phyloP scores from a whole-genome alignment of 1,284 basidiomycete genomes.

The Ganoderma lucidum region DNA sequence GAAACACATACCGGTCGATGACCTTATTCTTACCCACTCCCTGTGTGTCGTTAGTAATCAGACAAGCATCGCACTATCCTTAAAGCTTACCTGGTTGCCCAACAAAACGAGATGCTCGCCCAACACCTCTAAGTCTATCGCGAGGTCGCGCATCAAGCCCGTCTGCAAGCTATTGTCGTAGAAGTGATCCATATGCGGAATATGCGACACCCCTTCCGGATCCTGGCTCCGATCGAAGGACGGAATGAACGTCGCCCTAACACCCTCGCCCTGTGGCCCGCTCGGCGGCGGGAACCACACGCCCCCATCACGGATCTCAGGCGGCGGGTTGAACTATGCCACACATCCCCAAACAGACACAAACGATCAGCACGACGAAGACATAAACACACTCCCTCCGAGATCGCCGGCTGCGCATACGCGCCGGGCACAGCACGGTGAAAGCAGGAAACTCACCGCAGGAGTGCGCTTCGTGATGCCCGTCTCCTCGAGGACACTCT shows the following conservation, averaged over 20 bases:
- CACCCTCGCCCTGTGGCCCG: conserved; percentile 38
- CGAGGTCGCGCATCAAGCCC: conserved; percentile 69
- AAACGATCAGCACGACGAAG: not conserved
- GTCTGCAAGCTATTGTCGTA: conserved; percentile 75
- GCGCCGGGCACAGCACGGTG: not conserved
- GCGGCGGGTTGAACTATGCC: conserved; percentile 57
- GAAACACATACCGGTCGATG: conserved; percentile 55
- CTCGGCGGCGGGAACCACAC: conserved; percentile 58
- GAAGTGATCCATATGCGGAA: conserved; percentile 74
- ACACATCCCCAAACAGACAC: not conserved
- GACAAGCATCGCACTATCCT: not conserved
- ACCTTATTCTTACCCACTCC: conserved; percentile 78
- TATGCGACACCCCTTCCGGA: conserved; percentile 60
- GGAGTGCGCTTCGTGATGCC: conserved; percentile 52
- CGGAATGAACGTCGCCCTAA: conserved; percentile 50
- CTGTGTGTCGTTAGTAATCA: conserved; percentile 36
- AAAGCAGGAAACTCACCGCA: conserved; percentile 45
- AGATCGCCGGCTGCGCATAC: conserved; percentile 11
- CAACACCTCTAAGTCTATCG: conserved; percentile 64
- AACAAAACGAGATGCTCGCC: conserved; percentile 69
- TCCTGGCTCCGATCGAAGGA: conserved; percentile 58
- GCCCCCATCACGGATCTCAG: conserved; percentile 46
- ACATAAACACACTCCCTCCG: not conserved
- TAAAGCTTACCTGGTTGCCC: conserved; percentile 63
- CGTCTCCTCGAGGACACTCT: conserved; percentile 58